Evolutionary conservation across 2,329 filamentous ascomycete genomes (phyloP).

Genomic region (Onygenales sp.): DNA sequence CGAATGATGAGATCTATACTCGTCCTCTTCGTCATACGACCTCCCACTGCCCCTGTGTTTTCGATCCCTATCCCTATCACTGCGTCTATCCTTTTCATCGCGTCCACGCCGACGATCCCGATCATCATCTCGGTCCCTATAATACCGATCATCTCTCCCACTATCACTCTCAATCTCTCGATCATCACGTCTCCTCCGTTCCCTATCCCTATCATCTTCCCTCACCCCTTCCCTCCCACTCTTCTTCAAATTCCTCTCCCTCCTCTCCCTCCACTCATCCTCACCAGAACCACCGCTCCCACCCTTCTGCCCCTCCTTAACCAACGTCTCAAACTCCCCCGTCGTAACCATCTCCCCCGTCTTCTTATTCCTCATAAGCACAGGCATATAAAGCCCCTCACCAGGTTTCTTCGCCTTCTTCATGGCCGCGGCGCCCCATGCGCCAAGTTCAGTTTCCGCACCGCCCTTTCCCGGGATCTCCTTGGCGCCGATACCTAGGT

Average conservation of each 20-base stretch:
- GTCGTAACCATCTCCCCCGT: constrained; percentile 56
- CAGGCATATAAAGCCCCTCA: constrained; percentile 50
- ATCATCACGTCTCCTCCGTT: constrained; percentile 24
- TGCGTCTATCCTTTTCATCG: constrained; percentile 17
- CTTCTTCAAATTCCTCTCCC: constrained; percentile 34
- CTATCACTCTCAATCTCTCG: constrained; percentile 20
- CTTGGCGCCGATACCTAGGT: constrained; percentile 83
- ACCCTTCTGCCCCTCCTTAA: constrained; percentile 37
- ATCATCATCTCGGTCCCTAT: constrained; percentile 17
- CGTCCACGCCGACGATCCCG: constrained; percentile 22
- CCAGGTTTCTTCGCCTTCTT: constrained; percentile 40
- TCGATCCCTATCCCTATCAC: constrained; percentile 18
- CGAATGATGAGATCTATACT: constrained; percentile 24
- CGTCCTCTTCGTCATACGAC: constrained; percentile 23
- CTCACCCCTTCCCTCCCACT: constrained; percentile 23
- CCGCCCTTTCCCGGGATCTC: constrained; percentile 49
- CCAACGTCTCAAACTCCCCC: constrained; percentile 47
- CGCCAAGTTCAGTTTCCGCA: constrained; percentile 61
- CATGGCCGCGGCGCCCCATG: constrained; percentile 61
- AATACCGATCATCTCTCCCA: constrained; percentile 24
- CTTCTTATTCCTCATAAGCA: constrained; percentile 51
- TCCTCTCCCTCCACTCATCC: constrained; percentile 36
- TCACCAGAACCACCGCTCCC: constrained; percentile 32
- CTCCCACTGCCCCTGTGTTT: constrained; percentile 8
- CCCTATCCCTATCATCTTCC: constrained; percentile 17